These are phyloP conservation scores for Salix udensis DNA, from an alignment of 345 rosid genomes.

Conservation along the genomic window DNA sequence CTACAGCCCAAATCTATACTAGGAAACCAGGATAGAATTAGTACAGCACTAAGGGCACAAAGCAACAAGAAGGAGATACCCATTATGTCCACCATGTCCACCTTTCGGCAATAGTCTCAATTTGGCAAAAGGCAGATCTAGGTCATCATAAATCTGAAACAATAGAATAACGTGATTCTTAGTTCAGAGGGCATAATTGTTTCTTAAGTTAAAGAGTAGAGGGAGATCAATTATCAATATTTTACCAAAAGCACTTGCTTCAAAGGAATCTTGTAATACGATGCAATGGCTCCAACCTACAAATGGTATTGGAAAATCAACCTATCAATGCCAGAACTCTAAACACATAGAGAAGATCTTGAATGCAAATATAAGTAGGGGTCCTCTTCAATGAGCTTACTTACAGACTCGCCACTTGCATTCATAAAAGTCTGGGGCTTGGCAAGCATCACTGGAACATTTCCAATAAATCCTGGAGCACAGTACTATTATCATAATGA, in stretches of 20 bases:
- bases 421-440: constrained; percentile 98
- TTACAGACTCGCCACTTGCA: constrained; percentile 92
- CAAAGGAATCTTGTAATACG: constrained; percentile 83
- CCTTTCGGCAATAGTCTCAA: constrained; percentile 92
- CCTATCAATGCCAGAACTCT: constrained; percentile 14
- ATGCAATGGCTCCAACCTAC: constrained; percentile 82
- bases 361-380: constrained; percentile 10
- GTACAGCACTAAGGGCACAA: not conserved
- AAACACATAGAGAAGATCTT: not conserved
- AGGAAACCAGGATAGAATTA: not conserved
- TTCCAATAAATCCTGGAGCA: constrained; percentile 65
- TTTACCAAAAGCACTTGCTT: constrained; percentile 91
- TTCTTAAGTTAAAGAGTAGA: not conserved
- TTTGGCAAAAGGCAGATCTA: constrained; percentile 90
- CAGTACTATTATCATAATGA: not conserved
- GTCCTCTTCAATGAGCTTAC: constrained; percentile 40
- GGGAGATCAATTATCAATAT: constrained; percentile 1
- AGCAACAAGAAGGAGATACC: constrained; percentile 38
- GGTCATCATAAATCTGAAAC: constrained; percentile 77
- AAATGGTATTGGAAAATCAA: constrained; percentile 20
- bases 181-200: constrained; percentile 1
- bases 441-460: constrained; percentile 82
- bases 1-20: not conserved
- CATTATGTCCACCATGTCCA: constrained; percentile 98
- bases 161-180: constrained; percentile 7